Evolutionary conservation across 2,329 filamentous ascomycete species (phyloP).

Genomic region (Sporothrix mexicana): DNA sequence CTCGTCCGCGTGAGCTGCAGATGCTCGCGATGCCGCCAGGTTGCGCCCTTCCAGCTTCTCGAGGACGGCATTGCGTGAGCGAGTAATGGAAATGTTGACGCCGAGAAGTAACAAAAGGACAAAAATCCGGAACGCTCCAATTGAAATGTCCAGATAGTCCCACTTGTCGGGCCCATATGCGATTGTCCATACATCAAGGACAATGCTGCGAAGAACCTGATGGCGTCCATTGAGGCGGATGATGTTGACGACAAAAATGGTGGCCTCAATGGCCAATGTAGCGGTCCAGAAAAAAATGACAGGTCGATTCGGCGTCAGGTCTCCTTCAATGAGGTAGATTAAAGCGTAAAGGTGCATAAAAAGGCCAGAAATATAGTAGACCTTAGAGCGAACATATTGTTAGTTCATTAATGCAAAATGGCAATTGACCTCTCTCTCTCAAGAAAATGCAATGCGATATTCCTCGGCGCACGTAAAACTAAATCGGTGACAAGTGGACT

Average conservation of each 20-base stretch:
- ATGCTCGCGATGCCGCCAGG: conserved; percentile 37
- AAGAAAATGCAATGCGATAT: no score
- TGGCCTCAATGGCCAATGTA: conserved; percentile 72
- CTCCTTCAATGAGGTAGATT: conserved; percentile 71
- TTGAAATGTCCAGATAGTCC: conserved; percentile 68
- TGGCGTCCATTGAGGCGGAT: conserved; percentile 67
- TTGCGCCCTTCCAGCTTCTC: conserved; percentile 52
- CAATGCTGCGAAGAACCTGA: conserved; percentile 41
- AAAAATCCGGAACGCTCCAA: conserved; percentile 57
- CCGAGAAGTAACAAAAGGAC: conserved; percentile 55
- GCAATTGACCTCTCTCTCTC: no score
- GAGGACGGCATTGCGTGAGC: conserved; percentile 51
- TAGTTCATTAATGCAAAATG: neutral
- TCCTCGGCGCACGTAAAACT: no score
- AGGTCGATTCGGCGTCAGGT: conserved; percentile 74
- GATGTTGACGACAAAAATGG: conserved; percentile 72
- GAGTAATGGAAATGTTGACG: conserved; percentile 60
- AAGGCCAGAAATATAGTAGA: conserved; percentile 37
- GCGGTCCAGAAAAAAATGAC: conserved; percentile 82
- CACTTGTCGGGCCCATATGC: conserved; percentile 50
- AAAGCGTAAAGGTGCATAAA: conserved; percentile 37
- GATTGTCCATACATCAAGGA: conserved; percentile 51
- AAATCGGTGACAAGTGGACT: no score
- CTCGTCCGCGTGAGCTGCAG: conserved; percentile 52
- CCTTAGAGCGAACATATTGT: conserved; percentile 31